Base-by-base conservation (phyloP, 495 filamentous ascomycete species). In the Penicillium waksmanii region DNA sequence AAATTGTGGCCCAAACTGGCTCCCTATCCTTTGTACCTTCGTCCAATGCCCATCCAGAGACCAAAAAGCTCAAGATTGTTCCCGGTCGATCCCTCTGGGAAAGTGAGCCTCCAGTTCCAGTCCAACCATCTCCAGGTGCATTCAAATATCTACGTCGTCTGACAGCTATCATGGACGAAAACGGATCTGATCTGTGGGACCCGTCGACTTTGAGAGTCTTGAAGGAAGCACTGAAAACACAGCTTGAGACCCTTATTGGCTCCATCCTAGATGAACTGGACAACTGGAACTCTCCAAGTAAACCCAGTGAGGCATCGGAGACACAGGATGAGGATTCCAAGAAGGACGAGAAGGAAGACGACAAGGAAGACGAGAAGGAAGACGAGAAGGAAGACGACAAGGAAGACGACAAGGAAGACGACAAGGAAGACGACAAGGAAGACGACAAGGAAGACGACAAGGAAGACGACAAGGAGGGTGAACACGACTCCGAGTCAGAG, bases 181-280 rank as follows among this genome's bases (percentile, higher is more conserved):
- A 77, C 10, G 95, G 95, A 1, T 74, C 77, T 34, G 95, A 98
- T 65, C 70, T 98, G 9, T 98, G 95, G 95, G 93, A 87, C 56
- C 82, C 85, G 3, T 82, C 80, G 3, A 89, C 89, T 0, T 83
- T 92, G 0, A 62, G 65, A 9, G 76, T 78, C 3, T 64, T 98
- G 46, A 96, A 94, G 74, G 56, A 59, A 9, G 55, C 71, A 34
- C 65, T 91, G 12, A 65, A 79, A 15, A 69, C 68, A 42, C 76
- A 72, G 17, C 34, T 76, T 2, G 58, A 71, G 6, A 40, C n/a
- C 15, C 12, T 56, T 12, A 42, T 75, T 23, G 42, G 43, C 0
- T 68, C 73, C n/a, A 58, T 61, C 12, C 36, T 75, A 0, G 55
- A 70, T 46, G 51, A 55, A n/a, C 34, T 77, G 33, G 64, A 66